Percentiles rank a stretch among this genome's conserved stretches.
Conservation (phyloP, 176 grass and related monocot species). For the Otatea glauca region DNA sequence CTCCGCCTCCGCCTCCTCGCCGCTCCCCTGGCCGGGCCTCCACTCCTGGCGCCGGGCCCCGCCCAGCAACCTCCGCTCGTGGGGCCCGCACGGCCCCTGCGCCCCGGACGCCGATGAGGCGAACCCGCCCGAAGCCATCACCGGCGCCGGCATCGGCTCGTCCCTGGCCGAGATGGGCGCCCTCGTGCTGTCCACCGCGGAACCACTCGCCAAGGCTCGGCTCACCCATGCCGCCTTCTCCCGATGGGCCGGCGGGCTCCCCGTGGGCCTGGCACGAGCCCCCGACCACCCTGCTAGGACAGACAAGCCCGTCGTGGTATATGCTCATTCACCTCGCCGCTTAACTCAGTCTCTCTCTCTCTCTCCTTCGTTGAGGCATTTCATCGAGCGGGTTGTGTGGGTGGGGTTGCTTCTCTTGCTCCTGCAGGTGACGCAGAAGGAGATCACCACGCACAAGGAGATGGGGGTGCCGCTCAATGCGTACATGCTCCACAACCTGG, state of each 20-base stretch:
- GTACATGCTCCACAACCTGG: slow-evolving; percentile 93
- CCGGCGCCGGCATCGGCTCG: background rate
- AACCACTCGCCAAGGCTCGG: slow-evolving; percentile 67
- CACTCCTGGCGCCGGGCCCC: slow-evolving; percentile 65
- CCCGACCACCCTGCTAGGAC: slow-evolving; percentile 66
- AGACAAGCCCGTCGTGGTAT: slow-evolving; percentile 68
- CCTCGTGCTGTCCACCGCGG: slow-evolving; percentile 69
- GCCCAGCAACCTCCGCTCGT: slow-evolving; percentile 62
- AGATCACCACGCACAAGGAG: slow-evolving; percentile 75
- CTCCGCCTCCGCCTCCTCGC: slow-evolving; percentile 40
- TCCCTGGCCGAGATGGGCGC: slow-evolving; percentile 76
- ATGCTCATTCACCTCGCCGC: background rate
- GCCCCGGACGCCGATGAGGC: slow-evolving; percentile 18
- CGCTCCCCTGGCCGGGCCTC: slow-evolving; percentile 72
- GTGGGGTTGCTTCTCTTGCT: background rate
- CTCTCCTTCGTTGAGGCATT: slow-evolving; percentile 21
- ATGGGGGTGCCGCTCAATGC: slow-evolving; percentile 84
- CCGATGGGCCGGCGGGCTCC: slow-evolving; percentile 54
- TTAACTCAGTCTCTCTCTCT: background rate
- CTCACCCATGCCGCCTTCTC: slow-evolving; percentile 83
- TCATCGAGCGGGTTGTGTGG: slow-evolving; percentile 33
- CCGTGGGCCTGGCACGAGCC: slow-evolving; percentile 48
- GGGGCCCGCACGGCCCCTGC: slow-evolving; percentile 68
- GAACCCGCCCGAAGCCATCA: background rate
- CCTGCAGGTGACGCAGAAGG: slow-evolving; percentile 73